Evolutionary conservation across 2,329 filamentous ascomycete genomes (phyloP).

Genomic region (Venturia oleaginea): DNA sequence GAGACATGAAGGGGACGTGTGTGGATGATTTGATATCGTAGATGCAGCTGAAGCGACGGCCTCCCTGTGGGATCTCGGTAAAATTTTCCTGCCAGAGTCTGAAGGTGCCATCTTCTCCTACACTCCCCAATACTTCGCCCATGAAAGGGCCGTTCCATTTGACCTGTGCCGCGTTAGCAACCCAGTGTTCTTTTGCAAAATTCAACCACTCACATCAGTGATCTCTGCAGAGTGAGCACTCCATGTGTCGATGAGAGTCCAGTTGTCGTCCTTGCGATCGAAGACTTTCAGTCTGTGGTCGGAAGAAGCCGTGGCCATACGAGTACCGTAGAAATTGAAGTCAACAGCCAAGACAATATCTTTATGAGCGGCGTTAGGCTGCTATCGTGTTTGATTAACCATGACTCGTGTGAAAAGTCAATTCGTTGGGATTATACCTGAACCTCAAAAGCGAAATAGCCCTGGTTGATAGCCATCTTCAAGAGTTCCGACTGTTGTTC

Average conservation of each 20-base stretch:
- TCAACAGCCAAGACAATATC: constrained; percentile 77
- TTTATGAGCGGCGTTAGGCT: constrained; percentile 52
- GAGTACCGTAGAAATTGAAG: constrained; percentile 87
- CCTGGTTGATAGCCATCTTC: constrained; percentile 28
- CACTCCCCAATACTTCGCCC: constrained; percentile 78
- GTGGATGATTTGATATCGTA: constrained; percentile 56
- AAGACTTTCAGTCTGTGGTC: constrained; percentile 92
- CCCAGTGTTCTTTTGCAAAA: neutral
- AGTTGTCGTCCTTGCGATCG: constrained; percentile 67
- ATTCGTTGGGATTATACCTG: neutral
- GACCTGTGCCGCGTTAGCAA: constrained; percentile 44
- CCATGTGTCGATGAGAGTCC: constrained; percentile 81
- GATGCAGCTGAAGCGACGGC: constrained; percentile 70
- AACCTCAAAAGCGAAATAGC: constrained; percentile 44
- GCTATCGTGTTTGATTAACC: constrained; percentile 31
- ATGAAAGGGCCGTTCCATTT: constrained; percentile 90
- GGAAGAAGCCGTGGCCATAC: constrained; percentile 82
- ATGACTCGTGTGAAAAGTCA: too few relatives aligned
- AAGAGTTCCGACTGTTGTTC: neutral
- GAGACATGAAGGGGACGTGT: constrained; percentile 61
- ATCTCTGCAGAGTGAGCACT: constrained; percentile 84
- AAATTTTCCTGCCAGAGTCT: constrained; percentile 90
- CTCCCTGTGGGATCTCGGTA: constrained; percentile 61
- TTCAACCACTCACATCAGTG: constrained; percentile 56
- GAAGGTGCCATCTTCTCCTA: constrained; percentile 82